These are phyloP conservation scores for Hymenoscyphus fraxineus DNA, from an alignment of 2,329 filamentous ascomycete species.

Conservation along the genomic window DNA sequence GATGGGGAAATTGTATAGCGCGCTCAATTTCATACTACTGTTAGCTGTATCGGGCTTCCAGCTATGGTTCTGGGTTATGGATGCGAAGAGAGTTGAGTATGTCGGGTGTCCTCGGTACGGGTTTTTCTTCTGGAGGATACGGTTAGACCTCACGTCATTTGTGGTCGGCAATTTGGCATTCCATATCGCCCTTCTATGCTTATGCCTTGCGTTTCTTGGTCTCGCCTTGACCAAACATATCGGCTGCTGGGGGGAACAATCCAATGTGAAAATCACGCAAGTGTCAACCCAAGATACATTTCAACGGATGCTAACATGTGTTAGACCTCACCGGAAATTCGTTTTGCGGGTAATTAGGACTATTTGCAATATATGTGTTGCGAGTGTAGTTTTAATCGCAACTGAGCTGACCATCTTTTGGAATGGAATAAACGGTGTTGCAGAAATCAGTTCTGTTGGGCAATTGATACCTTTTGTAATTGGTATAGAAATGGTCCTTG, in stretches of 20 bases:
- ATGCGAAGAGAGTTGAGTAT: neutral
- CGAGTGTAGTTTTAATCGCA: conserved; percentile 11
- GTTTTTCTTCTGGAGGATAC: conserved; percentile 19
- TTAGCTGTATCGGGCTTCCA: conserved; percentile 17
- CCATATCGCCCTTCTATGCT: conserved; percentile 12
- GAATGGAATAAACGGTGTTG: conserved; percentile 26
- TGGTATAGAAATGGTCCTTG: conserved; percentile 17
- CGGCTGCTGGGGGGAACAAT: neutral
- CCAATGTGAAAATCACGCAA: neutral
- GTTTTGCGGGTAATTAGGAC: conserved; percentile 12
- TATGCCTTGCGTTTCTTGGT: conserved; percentile 9
- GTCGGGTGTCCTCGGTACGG: conserved; percentile 15
- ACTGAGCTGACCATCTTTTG: conserved; percentile 27
- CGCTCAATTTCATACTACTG: conserved; percentile 17
- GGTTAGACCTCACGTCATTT: conserved; percentile 12
- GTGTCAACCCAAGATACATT: neutral
- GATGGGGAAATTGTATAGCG: conserved; percentile 10
- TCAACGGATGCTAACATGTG: neutral
- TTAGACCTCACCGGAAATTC: neutral
- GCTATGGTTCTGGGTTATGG: conserved; percentile 19
- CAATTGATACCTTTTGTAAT: conserved; percentile 31
- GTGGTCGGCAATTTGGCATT: conserved; percentile 15
- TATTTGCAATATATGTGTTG: conserved; percentile 12
- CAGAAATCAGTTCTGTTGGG: conserved; percentile 23
- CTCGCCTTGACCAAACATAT: conserved; percentile 4